Base-by-base conservation (phyloP, 306 rosid species). In the Quercus rubra region DNA sequence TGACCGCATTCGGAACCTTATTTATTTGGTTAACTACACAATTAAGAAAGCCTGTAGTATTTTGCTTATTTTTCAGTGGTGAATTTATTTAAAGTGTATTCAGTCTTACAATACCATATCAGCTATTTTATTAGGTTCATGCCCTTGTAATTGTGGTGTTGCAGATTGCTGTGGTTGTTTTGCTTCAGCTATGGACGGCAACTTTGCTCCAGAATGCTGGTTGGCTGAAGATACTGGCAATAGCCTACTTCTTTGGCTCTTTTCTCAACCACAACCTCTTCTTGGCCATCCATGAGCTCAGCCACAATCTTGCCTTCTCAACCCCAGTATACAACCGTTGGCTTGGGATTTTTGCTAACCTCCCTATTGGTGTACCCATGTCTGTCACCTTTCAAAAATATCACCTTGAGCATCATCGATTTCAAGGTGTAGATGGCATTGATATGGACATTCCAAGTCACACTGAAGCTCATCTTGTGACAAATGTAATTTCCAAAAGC, bases 271-370 rank as follows among this genome's bases (percentile, higher is more conserved):
- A 95, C 90, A 92, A 92, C 76, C 97, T 95, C 70, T 95, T 92
- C 88, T 83, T 95, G 81, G 99, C 97, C 59, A 92, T 95, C 86
- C 99, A 95, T 73, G 99, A 95, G 85, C 91, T 92, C 77, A 91
- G 97, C 79, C 99, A 95, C 92, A 95, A 92, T 82, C 97, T 95
- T 7, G 96, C 99, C 80, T 95, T 95, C 91, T 90, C 95, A 30
- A 86, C 88, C 54, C 99, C 97, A 4, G 85, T 61, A 77, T 82
- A 69, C 84, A 95, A 95, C 82, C 91, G 91, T 68, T 92, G 92
- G 97, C 93, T 94, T 0, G 97, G 97, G 61, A 92, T 94, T 82
- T 91, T 91, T 0, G 97, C 99, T 66, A 95, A 95, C 90, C 97
- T 95, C 75, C 99, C 99, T 0, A 90, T 95, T 2, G 97, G 97